Conservation (phyloP, 805 yeast species). For the Suhomyces kilbournensis region DNA sequence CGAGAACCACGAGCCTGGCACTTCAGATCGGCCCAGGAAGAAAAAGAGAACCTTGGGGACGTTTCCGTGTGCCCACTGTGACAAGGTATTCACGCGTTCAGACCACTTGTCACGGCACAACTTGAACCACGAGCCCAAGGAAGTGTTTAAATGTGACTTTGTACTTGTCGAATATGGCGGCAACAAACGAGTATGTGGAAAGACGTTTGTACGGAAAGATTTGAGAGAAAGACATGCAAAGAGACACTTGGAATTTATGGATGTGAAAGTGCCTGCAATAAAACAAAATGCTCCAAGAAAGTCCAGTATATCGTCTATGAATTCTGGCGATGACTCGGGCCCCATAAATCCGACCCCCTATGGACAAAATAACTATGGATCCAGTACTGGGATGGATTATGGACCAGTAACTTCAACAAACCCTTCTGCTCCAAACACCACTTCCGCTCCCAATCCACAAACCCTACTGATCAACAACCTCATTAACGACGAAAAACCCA, state of each 20-base stretch:
- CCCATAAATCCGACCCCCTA: not conserved
- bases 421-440: not conserved
- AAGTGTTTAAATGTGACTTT: slow-evolving; percentile 56
- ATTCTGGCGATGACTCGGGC: not conserved
- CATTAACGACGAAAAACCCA: slow-evolving; percentile 11
- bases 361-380: not conserved
- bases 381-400: too few relatives aligned
- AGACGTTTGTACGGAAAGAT: slow-evolving; percentile 63
- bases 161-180: slow-evolving; percentile 40
- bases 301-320: not conserved
- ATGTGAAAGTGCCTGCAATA: not conserved
- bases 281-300: not conserved
- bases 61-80: slow-evolving; percentile 42
- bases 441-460: not conserved
- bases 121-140: slow-evolving; percentile 54
- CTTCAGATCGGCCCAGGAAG: slow-evolving; percentile 10
- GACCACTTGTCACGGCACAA: slow-evolving; percentile 66
- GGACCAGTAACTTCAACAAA: not conserved
- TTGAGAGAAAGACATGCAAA: slow-evolving; percentile 41
- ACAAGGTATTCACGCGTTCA: slow-evolving; percentile 54
- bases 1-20: not conserved
- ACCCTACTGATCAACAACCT: slow-evolving; percentile 10
- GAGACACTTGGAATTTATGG: slow-evolving; percentile 23
- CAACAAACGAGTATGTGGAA: slow-evolving; percentile 45
- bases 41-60: slow-evolving; percentile 30